phyloP scores from a whole-genome alignment of 208 protist species.

The Jaenimonas drosophilae region DNA sequence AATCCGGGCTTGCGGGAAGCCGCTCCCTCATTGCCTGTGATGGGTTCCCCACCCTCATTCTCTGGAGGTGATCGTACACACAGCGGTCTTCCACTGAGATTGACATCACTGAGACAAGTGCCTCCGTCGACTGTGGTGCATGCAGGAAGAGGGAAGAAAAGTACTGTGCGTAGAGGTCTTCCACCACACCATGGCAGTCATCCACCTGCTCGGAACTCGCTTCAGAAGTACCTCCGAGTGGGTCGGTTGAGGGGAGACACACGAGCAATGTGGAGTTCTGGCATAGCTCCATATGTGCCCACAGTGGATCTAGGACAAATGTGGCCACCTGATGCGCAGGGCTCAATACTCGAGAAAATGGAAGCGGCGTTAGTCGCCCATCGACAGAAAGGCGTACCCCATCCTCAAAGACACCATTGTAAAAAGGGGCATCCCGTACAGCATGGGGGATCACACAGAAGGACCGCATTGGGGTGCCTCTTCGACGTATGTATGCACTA shows the following conservation, averaged over 20 bases:
- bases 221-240: too few relatives aligned
- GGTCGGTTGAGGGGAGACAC: conserved; percentile 26
- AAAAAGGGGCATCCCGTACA: conserved; percentile 55
- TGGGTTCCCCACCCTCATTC: conserved; percentile 17
- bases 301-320: conserved; percentile 40
- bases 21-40: too few relatives aligned
- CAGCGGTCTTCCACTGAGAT: conserved; percentile 29
- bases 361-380: conserved; percentile 23
- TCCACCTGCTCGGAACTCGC: too few relatives aligned
- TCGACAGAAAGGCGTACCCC: conserved; percentile 33
- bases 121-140: too few relatives aligned
- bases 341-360: conserved; percentile 51
- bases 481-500: not conserved
- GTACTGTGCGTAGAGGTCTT: too few relatives aligned
- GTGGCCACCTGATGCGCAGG: conserved; percentile 52
- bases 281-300: conserved; percentile 23
- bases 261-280: conserved; percentile 36
- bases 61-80: conserved; percentile 38
- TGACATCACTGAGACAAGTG: conserved; percentile 15
- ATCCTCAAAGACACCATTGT: conserved; percentile 72
- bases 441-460: conserved; percentile 65
- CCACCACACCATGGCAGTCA: too few relatives aligned
- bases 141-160: too few relatives aligned
- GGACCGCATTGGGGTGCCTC: conserved; percentile 16
- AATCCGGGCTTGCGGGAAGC: too few relatives aligned